Conservation (phyloP, 371 early-diverging fungal genomes). For the Saksenaea vasiformis region DNA sequence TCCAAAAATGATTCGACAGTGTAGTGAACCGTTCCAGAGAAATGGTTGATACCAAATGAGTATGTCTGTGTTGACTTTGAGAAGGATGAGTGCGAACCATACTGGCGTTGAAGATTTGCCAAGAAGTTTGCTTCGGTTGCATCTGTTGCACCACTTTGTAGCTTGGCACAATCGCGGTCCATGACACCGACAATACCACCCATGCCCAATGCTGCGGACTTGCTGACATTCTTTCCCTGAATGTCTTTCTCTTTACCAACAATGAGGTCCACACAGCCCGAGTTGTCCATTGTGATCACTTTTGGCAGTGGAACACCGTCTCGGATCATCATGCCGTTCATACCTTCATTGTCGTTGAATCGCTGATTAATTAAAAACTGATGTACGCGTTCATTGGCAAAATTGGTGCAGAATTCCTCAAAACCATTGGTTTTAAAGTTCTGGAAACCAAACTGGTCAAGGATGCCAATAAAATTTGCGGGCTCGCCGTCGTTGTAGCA, state of each 20-base stretch:
- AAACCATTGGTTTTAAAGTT: constrained; percentile 52
- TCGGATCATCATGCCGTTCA: constrained; percentile 45
- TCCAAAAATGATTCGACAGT: constrained; percentile 70
- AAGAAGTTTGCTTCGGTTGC: constrained; percentile 58
- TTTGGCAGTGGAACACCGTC: constrained; percentile 53
- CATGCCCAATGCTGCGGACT: constrained; percentile 28
- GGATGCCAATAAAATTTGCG: constrained; percentile 74
- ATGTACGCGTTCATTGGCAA: constrained; percentile 85
- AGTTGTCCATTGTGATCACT: constrained; percentile 50
- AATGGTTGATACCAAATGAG: constrained; percentile 80
- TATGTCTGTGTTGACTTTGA: constrained; percentile 37
- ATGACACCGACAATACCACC: constrained; percentile 60
- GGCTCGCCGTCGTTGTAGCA: constrained; percentile 53
- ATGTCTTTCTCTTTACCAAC: constrained; percentile 33
- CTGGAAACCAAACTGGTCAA: constrained; percentile 74
- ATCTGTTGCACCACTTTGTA: constrained; percentile 46
- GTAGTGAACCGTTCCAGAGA: constrained; percentile 70
- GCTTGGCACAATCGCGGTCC: constrained; percentile 53
- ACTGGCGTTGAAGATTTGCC: constrained; percentile 37
- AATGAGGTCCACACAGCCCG: constrained; percentile 54
- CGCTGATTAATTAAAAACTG: constrained; percentile 67
- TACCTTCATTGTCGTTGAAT: constrained; percentile 54
- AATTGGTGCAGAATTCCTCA: constrained; percentile 80
- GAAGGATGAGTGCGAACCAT: constrained; percentile 33
- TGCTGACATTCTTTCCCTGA: constrained; percentile 18